Evolutionary conservation across 2,329 filamentous ascomycete genomes (phyloP), one percentile per base, ranked within the genome.

Genomic region (Aotearoamyces nothofagi): DNA sequence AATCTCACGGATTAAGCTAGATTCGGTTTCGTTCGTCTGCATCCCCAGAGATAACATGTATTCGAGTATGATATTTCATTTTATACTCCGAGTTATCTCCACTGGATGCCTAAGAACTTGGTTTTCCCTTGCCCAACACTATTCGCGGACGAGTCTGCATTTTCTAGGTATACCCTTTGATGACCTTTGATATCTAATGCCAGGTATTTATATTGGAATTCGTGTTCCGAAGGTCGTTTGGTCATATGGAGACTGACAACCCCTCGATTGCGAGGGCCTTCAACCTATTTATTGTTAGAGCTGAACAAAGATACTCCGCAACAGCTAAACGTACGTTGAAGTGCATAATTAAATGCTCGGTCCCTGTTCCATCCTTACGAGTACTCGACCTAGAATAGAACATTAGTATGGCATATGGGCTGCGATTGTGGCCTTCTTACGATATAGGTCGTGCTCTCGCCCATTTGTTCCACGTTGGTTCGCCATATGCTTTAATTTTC

Each of bases 381-480:
- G 70, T 57, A 0, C 66, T 71, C 1, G 77, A 78, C 4, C 75
- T 79, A 37, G 2, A 22, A 3, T 19, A 4, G 24, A n/a, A 22
- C 15, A 28, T 57, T 27, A 55, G 57, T 29, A 40, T 20, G n/a
- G 22, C 11, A 5, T 10, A n/a, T n/a, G 10, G 4, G 3, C 22
- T 8, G 30, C 19, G 3, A n/a, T 17, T 10, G 8, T 10, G 5
- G 15, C 11, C 8, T n/a, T 30, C 43, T 27, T 59, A 76, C 66
- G 68, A 58, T 35, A 77, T 64, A 17, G 70, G 71, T 22, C 71
- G 58, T 16, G 69, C 66, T 36, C 67, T 59, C 29, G 78, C 75
- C 83, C 83, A 93, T 46, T 82, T 81, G 50, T 78, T 90, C 50
- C 62, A 66, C 2, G 79, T 86, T 34, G 75, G 68, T 40, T 93